Percentiles rank a stretch among this genome's conserved stretches.
phyloP scores from a whole-genome alignment of 2,329 filamentous ascomycete species.

The Podosphaera leucotricha region DNA sequence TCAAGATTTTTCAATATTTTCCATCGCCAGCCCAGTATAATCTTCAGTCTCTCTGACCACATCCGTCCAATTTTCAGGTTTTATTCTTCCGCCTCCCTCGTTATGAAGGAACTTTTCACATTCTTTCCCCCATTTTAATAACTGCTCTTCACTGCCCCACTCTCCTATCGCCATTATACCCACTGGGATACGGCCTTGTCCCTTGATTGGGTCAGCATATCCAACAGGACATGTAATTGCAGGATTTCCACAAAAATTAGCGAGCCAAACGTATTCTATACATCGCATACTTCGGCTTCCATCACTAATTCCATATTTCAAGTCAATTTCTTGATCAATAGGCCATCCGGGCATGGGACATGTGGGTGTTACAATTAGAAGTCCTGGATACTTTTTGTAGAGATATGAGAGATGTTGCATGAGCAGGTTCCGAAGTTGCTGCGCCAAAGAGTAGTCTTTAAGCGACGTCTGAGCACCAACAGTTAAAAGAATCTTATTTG shows the following conservation, averaged over 20 bases:
- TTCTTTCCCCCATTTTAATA: constrained; percentile 35
- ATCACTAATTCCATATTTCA: constrained; percentile 51
- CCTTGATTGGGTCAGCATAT: constrained; percentile 24
- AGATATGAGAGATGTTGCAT: constrained; percentile 58
- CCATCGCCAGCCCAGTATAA: constrained; percentile 9
- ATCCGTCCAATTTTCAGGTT: constrained; percentile 34
- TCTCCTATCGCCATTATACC: constrained; percentile 40
- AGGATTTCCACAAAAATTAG: constrained; percentile 62
- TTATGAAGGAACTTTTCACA: constrained; percentile 31
- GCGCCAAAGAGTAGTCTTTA: constrained; percentile 47
- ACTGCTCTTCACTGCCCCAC: constrained; percentile 41
- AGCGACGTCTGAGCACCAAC: constrained; percentile 40
- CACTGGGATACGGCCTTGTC: constrained; percentile 34
- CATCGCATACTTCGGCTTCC: constrained; percentile 47
- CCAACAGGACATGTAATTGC: constrained; percentile 53
- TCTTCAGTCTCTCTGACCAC: constrained; percentile 19
- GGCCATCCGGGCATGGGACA: constrained; percentile 51
- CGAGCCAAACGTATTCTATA: constrained; percentile 72
- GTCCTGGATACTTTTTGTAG: constrained; percentile 44
- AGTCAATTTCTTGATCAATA: constrained; percentile 30
- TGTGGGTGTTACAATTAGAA: constrained; percentile 61
- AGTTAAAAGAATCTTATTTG: constrained; percentile 47
- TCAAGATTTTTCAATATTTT: neutral
- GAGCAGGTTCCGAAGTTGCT: constrained; percentile 47
- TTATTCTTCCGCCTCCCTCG: constrained; percentile 24